Evolutionary conservation across 176 grass and related monocot species (phyloP), one percentile per base, ranked within the genome.

Genomic region (Aegilops sharonensis): DNA sequence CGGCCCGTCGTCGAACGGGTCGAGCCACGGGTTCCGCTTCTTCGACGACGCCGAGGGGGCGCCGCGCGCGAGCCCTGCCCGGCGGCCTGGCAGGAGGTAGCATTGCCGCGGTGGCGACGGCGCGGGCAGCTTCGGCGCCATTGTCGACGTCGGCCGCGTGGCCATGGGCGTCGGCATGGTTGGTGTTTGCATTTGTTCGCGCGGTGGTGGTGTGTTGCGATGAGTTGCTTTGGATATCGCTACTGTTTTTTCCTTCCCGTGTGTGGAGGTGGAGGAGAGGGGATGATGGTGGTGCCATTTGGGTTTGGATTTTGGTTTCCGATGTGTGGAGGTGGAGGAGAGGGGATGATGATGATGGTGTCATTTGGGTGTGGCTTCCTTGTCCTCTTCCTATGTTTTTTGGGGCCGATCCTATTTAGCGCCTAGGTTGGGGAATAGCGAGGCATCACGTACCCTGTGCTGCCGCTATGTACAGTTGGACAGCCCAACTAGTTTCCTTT

Each of bases 21-120:
- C 95, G 25, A 95, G 84, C 95, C 95, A 98, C 15, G 93, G 91
- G 82, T 98, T 98, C 89, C 94, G 91, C 80, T 98, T 93, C 86
- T 94, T 95, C 24, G 84, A 78, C 8, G 72, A 73, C 9, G 77
- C 52, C 5, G 57, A n/a, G 45, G 32, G 54, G 13, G 24, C 59
- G 21, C 75, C 47, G 65, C 18, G 17, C 3, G 11, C 40, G 0
- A 56, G 13, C 39, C 57, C 8, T 0, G 40, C 52, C 40, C 78
- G 71, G 43, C 61, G 42, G 10, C 68, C 37, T 11, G 40, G 59
- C 25, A 18, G 68, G 6, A 56, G 68, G 42, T 23, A 2, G 36
- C 74, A 59, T 40, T 64, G 68, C 60, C 68, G 52, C 6, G 56
- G 18, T 0, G 14, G 2, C 48, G 56, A 20, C 18, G 75, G 20